Conservation (phyloP, 345 rosid genomes). For the Linum lewisii region DNA sequence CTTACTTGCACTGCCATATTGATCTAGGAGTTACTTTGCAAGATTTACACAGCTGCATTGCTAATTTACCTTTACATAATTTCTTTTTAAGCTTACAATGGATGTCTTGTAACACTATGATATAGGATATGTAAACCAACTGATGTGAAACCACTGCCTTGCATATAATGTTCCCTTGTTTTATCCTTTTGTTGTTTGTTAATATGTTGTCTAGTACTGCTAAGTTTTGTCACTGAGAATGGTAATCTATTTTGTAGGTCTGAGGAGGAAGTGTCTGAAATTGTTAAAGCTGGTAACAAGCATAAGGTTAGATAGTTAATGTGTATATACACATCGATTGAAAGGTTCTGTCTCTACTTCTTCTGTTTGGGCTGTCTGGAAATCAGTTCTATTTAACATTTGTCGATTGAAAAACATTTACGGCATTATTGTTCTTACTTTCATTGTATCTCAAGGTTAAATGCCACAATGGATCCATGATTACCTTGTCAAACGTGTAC, state of each 20-base stretch:
- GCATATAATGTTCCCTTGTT: too few species aligned
- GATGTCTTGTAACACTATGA: too few species aligned
- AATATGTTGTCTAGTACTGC: background rate
- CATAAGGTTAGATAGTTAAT: slow-evolving; percentile 48
- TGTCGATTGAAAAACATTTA: too few species aligned
- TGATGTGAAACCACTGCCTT: too few species aligned
- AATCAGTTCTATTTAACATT: background rate
- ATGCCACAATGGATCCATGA: too few species aligned
- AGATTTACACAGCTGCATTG: too few species aligned
- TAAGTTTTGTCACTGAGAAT: background rate
- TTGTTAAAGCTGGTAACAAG: slow-evolving; percentile 66
- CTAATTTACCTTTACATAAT: background rate
- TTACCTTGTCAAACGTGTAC: too few species aligned
- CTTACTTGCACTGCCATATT: too few species aligned
- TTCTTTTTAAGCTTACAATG: too few species aligned
- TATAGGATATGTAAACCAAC: too few species aligned
- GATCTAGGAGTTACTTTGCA: too few species aligned
- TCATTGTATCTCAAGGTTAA: slow-evolving; percentile 10
- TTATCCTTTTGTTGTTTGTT: background rate
- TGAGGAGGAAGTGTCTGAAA: slow-evolving; percentile 71
- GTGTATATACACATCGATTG: slow-evolving; percentile 2
- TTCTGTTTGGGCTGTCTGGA: background rate
- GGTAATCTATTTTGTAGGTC: slow-evolving; percentile 40
- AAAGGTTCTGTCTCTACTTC: background rate
- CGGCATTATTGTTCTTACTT: slow-evolving; percentile 1